These are phyloP conservation scores for Sporormia fimetaria DNA, from an alignment of 495 filamentous ascomycete genomes.

Conservation along the genomic window DNA sequence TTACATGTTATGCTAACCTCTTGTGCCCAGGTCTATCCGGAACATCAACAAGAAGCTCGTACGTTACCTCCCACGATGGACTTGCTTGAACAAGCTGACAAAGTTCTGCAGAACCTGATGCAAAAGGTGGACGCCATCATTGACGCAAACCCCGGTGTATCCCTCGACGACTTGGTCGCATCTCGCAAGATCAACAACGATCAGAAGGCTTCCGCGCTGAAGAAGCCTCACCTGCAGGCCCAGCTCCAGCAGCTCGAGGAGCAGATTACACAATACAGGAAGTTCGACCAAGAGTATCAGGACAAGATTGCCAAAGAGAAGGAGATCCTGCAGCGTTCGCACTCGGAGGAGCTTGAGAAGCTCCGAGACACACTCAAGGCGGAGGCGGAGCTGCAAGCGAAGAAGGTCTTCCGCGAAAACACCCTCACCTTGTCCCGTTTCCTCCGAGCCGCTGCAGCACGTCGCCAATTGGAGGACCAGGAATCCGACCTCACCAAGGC, in stretches of 20 bases:
- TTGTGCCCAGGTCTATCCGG: conserved; percentile 56
- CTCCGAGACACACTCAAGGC: conserved; percentile 40
- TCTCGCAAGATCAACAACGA: conserved; percentile 82
- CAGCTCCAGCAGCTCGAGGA: conserved; percentile 67
- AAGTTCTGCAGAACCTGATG: conserved; percentile 51
- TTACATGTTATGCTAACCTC: conserved; percentile 5
- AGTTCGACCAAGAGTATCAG: conserved; percentile 69
- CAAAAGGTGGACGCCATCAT: conserved; percentile 68
- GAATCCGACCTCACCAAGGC: conserved; percentile 65
- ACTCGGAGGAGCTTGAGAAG: conserved; percentile 61
- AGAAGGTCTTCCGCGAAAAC: conserved; percentile 41
- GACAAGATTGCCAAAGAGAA: conserved; percentile 55
- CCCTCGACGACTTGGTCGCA: conserved; percentile 72
- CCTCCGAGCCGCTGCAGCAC: conserved; percentile 44
- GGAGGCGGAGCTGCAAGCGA: conserved; percentile 49
- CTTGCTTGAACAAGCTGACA: conserved; percentile 8
- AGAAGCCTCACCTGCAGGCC: conserved; percentile 77
- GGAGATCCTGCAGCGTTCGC: conserved; percentile 54
- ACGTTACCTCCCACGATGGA: conserved; percentile 31
- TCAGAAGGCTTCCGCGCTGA: conserved; percentile 76
- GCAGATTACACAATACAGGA: conserved; percentile 71
- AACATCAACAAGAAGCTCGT: conserved; percentile 83
- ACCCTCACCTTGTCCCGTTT: conserved; percentile 36
- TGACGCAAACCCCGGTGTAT: conserved; percentile 61
- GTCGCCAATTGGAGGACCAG: conserved; percentile 49